A percentile compares a stretch with the other conserved stretches of the same genome.
Evolutionary conservation across 257 asterid species (phyloP).

Genomic region (Jasminum sambac): DNA sequence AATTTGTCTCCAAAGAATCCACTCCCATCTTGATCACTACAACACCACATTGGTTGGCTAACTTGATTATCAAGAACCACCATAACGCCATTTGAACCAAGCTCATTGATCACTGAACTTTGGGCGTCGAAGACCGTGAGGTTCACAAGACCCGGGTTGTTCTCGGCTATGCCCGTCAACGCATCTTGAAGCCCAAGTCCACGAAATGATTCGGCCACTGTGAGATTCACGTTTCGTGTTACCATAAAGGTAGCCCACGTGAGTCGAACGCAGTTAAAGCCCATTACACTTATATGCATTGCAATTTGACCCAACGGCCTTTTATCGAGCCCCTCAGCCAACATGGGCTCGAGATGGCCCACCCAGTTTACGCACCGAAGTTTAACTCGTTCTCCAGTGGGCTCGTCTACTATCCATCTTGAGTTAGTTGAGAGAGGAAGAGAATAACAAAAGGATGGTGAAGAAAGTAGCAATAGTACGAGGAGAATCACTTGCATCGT

Average conservation of each 20-base stretch:
- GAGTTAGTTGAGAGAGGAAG: slow-evolving; percentile 55
- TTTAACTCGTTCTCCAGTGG: slow-evolving; percentile 43
- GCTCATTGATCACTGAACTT: slow-evolving; percentile 43
- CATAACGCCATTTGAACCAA: slow-evolving; percentile 45
- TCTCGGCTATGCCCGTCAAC: slow-evolving; percentile 25
- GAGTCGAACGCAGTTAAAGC: slow-evolving; percentile 66
- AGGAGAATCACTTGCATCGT: slow-evolving; percentile 19
- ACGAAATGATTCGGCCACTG: slow-evolving; percentile 29
- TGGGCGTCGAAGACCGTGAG: slow-evolving; percentile 52
- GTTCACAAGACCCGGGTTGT: slow-evolving; percentile 40
- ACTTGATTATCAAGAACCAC: slow-evolving; percentile 70
- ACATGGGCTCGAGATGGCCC: slow-evolving; percentile 55
- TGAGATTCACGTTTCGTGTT: slow-evolving; percentile 34
- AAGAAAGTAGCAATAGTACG: slow-evolving; percentile 17
- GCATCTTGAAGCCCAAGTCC: slow-evolving; percentile 38
- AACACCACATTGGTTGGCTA: slow-evolving; percentile 71
- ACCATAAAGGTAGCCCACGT: slow-evolving; percentile 68
- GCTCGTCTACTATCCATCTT: slow-evolving; percentile 55
- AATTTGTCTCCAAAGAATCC: slow-evolving; percentile 69
- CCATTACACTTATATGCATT: slow-evolving; percentile 34
- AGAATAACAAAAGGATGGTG: slow-evolving; percentile 26
- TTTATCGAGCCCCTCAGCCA: slow-evolving; percentile 62
- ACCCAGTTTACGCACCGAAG: slow-evolving; percentile 62
- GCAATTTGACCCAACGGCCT: slow-evolving; percentile 39
- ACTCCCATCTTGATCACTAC: slow-evolving; percentile 57